Base-by-base conservation (phyloP, 352 stramenopile genomes). In the Globisporangium paddicum region DNA sequence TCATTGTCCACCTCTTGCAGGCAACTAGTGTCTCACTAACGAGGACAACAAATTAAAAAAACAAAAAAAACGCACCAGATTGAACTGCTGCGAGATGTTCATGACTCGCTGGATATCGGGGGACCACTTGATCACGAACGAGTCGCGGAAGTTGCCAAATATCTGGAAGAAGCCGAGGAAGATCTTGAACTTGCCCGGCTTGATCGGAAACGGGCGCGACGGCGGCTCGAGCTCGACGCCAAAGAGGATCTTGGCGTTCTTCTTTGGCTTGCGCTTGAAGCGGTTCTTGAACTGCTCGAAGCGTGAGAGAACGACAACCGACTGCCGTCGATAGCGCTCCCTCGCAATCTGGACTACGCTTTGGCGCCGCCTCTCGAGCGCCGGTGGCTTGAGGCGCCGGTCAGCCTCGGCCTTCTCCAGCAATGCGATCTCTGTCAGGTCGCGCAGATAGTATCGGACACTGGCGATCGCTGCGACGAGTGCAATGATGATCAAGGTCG, bases 101-200 rank as follows among this genome's bases (percentile, higher is more conserved):
- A 89, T 91, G 34, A 89, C 59, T 1, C 58, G 70, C 60, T 89
- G 77, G 16, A 91, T 65, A 7, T 73, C 56, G 4, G 63, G 38
- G 0, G 79, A 82, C 79, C 79, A 91, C 44, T 87, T 89, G 30
- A 89, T 68, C 26, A 79, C 68, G 38, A 89, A 91, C 14, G 76
- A 72, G 25, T 76, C 77, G 16, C 77, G 76, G 28, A 91, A 89
- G 35, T 87, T 89, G 56, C 79, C 79, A 66, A 91, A 91, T 30
- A 91, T 89, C 56, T 91, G 82, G 57, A 91, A 91, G 52, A 91
- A 91, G 4, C 82, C 82, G 18, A 91, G 65, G 51, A 91, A 81
- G 23, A 91, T 91, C 60, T 91, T 91, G 62, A 91, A 70, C 44
- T 91, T 91, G 64, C 77, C 69, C 3, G 82, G 72, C 13, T 74